Evolutionary conservation across 768 basidiomycete species (phyloP).

Genomic region (Suillus decipiens): DNA sequence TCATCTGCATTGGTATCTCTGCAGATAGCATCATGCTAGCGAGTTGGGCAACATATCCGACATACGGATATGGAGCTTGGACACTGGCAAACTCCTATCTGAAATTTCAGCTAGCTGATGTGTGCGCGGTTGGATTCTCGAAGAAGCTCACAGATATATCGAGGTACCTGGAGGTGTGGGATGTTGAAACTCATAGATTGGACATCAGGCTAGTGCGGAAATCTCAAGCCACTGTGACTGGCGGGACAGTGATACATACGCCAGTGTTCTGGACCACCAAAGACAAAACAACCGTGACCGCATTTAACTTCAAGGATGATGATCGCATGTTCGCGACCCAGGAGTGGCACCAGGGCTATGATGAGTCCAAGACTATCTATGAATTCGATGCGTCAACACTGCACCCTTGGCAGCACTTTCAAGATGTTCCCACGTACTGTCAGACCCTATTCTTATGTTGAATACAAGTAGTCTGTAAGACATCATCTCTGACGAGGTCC

Average conservation of each 20-base stretch:
- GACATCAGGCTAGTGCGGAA: neutral
- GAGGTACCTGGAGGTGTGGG: neutral
- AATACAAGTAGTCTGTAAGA: neutral
- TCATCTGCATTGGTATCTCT: conserved; percentile 4
- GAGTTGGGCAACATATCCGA: conserved; percentile 1
- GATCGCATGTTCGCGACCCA: neutral
- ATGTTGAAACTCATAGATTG: neutral
- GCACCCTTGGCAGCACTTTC: neutral
- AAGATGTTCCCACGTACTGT: neutral
- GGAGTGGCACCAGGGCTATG: neutral
- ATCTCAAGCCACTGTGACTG: neutral
- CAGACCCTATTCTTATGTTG: neutral
- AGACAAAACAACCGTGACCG: neutral
- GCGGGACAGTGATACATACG: neutral
- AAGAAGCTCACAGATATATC: neutral
- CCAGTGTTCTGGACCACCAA: neutral
- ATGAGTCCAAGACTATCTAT: neutral
- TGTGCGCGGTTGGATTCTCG: neutral
- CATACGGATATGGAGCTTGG: conserved; percentile 2
- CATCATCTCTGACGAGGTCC: neutral
- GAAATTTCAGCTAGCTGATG: neutral
- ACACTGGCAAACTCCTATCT: neutral
- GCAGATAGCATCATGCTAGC: conserved; percentile 12
- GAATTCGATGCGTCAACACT: neutral
- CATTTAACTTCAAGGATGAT: neutral